Conservation (phyloP, 192 early-diverging fungal species). For the Fimicolochytrium jonesii region DNA sequence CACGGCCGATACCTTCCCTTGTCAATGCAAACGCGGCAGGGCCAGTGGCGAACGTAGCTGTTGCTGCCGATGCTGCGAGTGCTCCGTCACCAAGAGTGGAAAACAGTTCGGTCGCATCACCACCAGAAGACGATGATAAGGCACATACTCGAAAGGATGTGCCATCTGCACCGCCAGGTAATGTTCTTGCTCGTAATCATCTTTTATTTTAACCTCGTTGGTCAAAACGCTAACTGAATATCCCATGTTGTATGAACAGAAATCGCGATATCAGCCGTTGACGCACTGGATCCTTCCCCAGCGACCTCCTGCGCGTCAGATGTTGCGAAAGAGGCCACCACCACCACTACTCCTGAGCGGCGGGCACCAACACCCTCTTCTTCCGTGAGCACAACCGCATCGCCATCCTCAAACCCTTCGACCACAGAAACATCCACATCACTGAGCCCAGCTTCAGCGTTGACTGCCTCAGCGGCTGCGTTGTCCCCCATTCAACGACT, state of each 20-base stretch:
- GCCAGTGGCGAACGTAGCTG: background rate
- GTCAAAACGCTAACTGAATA: too few species aligned
- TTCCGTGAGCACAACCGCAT: background rate
- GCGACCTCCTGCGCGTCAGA: background rate
- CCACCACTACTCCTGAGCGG: background rate
- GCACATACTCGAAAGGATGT: too few species aligned
- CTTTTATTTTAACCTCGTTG: too few species aligned
- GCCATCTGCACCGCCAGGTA: background rate
- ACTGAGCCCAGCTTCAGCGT: background rate
- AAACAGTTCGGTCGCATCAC: background rate
- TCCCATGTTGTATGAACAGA: background rate
- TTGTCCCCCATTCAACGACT: slow-evolving; percentile 10
- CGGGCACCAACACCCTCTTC: background rate
- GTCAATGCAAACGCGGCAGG: background rate
- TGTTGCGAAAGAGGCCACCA: background rate
- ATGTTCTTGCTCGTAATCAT: too few species aligned
- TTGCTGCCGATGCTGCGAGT: background rate
- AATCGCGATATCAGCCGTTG: background rate
- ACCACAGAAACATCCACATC: background rate
- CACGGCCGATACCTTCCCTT: background rate
- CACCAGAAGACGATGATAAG: too few species aligned
- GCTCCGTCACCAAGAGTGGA: background rate
- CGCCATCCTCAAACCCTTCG: background rate
- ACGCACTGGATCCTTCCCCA: background rate
- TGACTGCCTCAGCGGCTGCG: background rate